A percentile compares a stretch with the other conserved stretches of the same genome.
Evolutionary conservation across 345 rosid species (phyloP).

Genomic region (Eucalyptus coolabah): DNA sequence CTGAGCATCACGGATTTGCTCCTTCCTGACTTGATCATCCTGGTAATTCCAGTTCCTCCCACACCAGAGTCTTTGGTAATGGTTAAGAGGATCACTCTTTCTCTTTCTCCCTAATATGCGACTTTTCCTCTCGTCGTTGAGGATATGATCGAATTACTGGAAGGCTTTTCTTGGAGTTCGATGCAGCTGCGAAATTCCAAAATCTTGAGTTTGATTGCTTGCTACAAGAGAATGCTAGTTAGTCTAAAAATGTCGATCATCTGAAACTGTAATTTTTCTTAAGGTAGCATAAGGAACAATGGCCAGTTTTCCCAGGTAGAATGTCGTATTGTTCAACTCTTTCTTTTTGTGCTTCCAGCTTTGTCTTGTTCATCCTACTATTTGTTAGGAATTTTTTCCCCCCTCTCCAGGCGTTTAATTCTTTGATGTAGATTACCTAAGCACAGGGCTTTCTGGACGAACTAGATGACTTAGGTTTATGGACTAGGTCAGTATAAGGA

Average conservation of each 20-base stretch:
- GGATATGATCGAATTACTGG: background rate
- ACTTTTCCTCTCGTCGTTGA: background rate
- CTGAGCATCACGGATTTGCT: background rate
- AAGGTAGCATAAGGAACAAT: background rate
- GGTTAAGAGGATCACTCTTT: background rate
- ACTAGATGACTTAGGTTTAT: background rate
- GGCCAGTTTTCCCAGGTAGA: background rate
- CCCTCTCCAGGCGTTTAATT: background rate
- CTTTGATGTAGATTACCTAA: background rate
- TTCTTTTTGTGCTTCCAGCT: background rate
- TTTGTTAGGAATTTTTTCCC: background rate
- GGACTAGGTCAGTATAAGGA: background rate
- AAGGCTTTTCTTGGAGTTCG: background rate
- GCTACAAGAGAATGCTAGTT: background rate
- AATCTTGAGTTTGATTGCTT: background rate
- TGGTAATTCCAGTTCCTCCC: background rate
- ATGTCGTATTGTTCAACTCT: background rate
- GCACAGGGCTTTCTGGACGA: background rate
- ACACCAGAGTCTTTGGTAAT: background rate
- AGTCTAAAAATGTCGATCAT: background rate
- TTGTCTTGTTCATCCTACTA: background rate
- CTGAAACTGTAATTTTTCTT: background rate
- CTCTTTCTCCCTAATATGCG: background rate
- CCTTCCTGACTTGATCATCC: background rate
- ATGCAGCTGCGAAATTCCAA: background rate